Conservation (phyloP, 2,329 filamentous ascomycete species). For the Penicillium sp. region DNA sequence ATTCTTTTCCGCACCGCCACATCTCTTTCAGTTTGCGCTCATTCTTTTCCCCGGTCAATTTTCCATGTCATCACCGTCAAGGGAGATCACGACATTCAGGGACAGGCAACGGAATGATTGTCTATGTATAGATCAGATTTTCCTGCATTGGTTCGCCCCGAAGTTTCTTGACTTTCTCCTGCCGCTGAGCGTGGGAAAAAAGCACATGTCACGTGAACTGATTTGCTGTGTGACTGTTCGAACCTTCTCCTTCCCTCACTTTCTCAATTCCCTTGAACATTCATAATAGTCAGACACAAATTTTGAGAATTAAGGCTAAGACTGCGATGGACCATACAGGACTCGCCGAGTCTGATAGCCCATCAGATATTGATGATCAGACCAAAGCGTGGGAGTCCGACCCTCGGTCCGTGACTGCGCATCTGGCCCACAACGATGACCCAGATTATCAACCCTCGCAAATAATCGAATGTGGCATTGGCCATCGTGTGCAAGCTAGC, state of each 20-base stretch:
- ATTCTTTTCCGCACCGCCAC: conserved; percentile 33
- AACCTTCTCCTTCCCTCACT: conserved; percentile 2
- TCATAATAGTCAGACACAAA: neutral
- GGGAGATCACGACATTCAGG: conserved; percentile 19
- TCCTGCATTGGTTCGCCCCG: conserved; percentile 5
- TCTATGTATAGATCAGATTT: conserved; percentile 6
- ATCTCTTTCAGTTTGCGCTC: conserved; percentile 15
- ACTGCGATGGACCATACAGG: conserved; percentile 39
- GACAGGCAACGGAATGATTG: conserved; percentile 2
- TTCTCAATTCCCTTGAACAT: neutral
- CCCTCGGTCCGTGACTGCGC: conserved; percentile 27
- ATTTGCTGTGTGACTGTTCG: conserved; percentile 8
- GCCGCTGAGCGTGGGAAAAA: conserved; percentile 5
- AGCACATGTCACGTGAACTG: conserved; percentile 18
- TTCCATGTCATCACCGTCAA: conserved; percentile 19
- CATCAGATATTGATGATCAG: conserved; percentile 43
- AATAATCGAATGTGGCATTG: conserved; percentile 44
- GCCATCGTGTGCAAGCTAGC: conserved; percentile 48
- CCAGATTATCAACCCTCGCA: conserved; percentile 25
- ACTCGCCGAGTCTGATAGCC: conserved; percentile 37
- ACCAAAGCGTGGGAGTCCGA: conserved; percentile 40
- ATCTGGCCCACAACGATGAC: conserved; percentile 26
- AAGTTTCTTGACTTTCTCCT: conserved; percentile 3
- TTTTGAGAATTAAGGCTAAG: conserved; percentile 28
- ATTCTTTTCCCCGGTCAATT: conserved; percentile 7